Evolutionary conservation across 768 basidiomycete genomes (phyloP).

Genomic region (Tylopilus felleus): DNA sequence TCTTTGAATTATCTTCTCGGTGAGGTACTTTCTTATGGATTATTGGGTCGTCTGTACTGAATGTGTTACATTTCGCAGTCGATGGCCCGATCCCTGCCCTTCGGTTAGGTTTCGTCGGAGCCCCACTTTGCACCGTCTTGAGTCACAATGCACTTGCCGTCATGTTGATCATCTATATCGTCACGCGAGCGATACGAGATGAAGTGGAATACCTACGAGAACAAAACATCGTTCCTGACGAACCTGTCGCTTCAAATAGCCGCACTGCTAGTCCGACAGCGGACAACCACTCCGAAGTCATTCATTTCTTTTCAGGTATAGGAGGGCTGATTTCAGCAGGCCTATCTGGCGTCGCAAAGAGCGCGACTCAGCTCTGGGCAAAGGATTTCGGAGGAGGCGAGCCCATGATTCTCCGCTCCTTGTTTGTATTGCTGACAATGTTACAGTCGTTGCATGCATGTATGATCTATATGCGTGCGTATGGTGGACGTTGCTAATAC

Average conservation of each 20-base stretch:
- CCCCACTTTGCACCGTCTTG: conserved; percentile 26
- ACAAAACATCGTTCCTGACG: conserved; percentile 8
- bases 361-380: conserved; percentile 29
- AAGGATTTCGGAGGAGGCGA: conserved; percentile 27
- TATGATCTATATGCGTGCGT: conserved; percentile 5
- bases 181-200: conserved; percentile 16
- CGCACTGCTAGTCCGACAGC: not conserved
- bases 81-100: conserved; percentile 25
- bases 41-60: not conserved
- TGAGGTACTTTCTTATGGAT: not conserved
- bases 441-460: conserved; percentile 23
- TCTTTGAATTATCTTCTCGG: conserved; percentile 27
- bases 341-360: conserved; percentile 19
- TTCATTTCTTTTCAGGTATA: conserved; percentile 17
- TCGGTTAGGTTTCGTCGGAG: conserved; percentile 25
- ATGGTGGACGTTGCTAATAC: conserved; percentile 3
- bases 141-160: conserved; percentile 25
- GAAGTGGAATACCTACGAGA: conserved; percentile 15
- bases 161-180: conserved; percentile 22
- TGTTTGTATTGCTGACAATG: conserved; percentile 3
- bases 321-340: conserved; percentile 17
- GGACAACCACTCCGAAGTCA: not conserved
- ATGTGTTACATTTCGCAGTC: conserved; percentile 7
- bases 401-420: not conserved
- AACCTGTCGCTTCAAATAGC: not conserved